Conservation (phyloP, 2,329 filamentous ascomycete species). For the Ramichloridium luteum region DNA sequence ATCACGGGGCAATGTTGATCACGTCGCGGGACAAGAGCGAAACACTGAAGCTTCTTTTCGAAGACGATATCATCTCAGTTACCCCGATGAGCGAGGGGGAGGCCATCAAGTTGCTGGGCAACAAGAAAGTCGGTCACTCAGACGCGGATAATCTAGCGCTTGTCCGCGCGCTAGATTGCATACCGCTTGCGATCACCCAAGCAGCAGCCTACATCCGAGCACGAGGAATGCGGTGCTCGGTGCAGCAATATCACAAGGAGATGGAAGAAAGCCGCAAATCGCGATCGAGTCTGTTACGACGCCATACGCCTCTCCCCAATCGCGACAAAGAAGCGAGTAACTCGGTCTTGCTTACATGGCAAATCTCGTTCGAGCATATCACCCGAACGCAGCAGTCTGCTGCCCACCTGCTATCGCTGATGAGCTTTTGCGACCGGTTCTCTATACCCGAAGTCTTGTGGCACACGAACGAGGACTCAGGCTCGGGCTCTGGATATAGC, state of each 20-base stretch:
- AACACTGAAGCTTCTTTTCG: slow-evolving; percentile 11
- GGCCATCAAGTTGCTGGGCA: slow-evolving; percentile 14
- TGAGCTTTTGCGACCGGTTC: slow-evolving; percentile 35
- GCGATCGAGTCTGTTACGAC: slow-evolving; percentile 11
- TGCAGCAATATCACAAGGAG: slow-evolving; percentile 28
- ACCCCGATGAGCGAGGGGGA: slow-evolving; percentile 14
- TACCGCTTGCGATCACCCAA: slow-evolving; percentile 26
- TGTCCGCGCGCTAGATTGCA: slow-evolving; percentile 19
- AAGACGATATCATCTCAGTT: slow-evolving; percentile 11
- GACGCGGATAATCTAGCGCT: slow-evolving; percentile 8
- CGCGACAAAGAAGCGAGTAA: slow-evolving; percentile 10
- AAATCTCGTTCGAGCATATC: slow-evolving; percentile 17
- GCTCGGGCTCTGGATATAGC: background rate
- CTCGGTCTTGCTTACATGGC: slow-evolving; percentile 15
- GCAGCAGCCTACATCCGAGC: slow-evolving; percentile 24
- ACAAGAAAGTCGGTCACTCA: slow-evolving; percentile 12
- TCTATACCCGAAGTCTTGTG: slow-evolving; percentile 8
- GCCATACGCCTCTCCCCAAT: background rate
- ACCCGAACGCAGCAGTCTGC: slow-evolving; percentile 17
- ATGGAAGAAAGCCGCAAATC: slow-evolving; percentile 25
- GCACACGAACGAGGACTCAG: background rate
- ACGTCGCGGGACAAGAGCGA: slow-evolving; percentile 11
- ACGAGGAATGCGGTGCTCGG: slow-evolving; percentile 19
- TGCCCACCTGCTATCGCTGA: slow-evolving; percentile 32
- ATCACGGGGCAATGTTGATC: slow-evolving; percentile 15